phyloP scores from a whole-genome alignment of 139 green algal species.

The Chlorella sorokiniana region DNA sequence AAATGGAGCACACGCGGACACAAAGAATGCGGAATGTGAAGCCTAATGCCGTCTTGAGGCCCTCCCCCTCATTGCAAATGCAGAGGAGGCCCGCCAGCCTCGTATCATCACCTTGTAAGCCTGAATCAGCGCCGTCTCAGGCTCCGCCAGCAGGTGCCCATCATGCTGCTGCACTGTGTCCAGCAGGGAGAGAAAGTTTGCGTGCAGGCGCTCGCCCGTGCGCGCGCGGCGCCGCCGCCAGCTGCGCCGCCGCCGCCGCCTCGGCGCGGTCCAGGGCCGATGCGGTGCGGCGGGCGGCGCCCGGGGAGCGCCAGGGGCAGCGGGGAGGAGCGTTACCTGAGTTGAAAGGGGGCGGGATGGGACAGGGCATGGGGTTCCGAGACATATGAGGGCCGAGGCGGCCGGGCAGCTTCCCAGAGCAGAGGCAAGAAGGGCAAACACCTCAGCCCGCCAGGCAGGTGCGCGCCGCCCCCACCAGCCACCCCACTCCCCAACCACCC shows the following conservation, averaged over 20 bases:
- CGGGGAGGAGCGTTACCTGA: conserved; percentile 7
- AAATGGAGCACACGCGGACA: not conserved
- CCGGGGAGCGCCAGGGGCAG: not conserved
- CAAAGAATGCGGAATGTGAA: no score
- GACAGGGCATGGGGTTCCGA: not conserved
- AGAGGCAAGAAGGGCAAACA: no score
- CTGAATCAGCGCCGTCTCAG: conserved; percentile 39
- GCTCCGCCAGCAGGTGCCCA: conserved; percentile 42
- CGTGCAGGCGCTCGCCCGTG: conserved; percentile 36
- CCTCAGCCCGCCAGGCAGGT: no score
- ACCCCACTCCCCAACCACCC: not conserved
- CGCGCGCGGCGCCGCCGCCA: conserved; percentile 1
- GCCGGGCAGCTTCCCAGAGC: no score
- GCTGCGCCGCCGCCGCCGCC: not conserved
- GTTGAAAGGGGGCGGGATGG: not conserved
- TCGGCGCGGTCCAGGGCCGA: not conserved
- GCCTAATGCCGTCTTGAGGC: no score
- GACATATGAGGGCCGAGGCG: no score
- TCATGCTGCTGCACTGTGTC: conserved; percentile 49
- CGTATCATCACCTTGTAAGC: conserved; percentile 56
- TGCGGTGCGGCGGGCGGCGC: not conserved
- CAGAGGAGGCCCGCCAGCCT: no score
- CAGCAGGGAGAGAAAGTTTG: conserved; percentile 52
- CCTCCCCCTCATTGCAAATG: no score
- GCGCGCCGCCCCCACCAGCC: no score